Conservation (phyloP, 2,329 filamentous ascomycete species). For the Fusarium bactridioides region DNA sequence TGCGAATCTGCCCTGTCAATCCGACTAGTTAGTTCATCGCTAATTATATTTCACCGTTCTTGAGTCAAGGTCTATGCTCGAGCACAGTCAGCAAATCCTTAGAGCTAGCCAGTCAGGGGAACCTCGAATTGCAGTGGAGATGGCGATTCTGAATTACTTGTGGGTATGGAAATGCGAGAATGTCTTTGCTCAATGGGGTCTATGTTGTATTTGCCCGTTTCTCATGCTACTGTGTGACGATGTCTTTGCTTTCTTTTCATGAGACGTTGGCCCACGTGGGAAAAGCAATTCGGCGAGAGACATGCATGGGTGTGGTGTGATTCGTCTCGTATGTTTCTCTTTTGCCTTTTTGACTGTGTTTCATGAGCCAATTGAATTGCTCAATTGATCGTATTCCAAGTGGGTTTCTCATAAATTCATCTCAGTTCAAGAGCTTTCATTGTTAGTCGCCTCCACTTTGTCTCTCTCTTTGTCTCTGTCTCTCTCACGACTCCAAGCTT, state of each 20-base stretch:
- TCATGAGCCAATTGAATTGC: background rate
- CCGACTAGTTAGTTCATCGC: background rate
- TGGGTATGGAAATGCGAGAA: background rate
- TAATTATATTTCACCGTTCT: constrained; percentile 13
- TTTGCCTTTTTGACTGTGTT: background rate
- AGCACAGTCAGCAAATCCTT: constrained; percentile 3
- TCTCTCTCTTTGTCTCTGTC: background rate
- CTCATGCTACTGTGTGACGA: constrained; percentile 3
- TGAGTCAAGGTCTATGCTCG: constrained; percentile 7
- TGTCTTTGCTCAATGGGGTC: background rate
- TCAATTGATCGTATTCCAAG: constrained; percentile 7
- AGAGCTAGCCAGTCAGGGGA: background rate
- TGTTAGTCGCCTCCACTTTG: constrained; percentile 10
- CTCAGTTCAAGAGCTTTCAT: background rate
- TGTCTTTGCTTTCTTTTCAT: constrained; percentile 14
- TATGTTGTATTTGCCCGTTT: background rate
- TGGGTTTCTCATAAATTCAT: background rate
- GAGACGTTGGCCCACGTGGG: constrained; percentile 12
- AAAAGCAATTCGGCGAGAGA: constrained; percentile 10
- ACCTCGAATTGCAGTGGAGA: constrained; percentile 12
- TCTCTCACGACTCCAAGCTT: background rate
- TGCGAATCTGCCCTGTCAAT: constrained; percentile 6
- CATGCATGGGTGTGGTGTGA: background rate
- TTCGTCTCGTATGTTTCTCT: constrained; percentile 3
- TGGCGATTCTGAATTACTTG: constrained; percentile 10